Conservation (phyloP, 768 basidiomycete genomes). For the Mycena polygramma region DNA sequence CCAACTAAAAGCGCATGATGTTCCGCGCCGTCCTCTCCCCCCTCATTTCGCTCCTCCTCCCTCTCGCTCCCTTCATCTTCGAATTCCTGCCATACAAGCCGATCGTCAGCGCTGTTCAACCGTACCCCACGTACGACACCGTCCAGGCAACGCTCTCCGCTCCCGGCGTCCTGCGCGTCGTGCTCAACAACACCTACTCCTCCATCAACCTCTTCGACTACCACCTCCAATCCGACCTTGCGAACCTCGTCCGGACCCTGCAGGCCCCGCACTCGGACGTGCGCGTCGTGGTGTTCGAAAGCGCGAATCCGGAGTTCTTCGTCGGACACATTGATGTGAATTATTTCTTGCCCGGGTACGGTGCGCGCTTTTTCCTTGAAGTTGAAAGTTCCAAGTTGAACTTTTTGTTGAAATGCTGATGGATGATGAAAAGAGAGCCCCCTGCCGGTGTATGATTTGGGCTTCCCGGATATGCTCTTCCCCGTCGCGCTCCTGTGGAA, state of each 20-base stretch:
- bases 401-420: not conserved
- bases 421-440: not conserved
- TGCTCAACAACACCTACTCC: not conserved
- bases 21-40: no score
- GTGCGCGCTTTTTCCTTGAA: not conserved
- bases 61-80: conserved; percentile 9
- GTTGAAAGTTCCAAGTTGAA: not conserved
- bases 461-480: conserved; percentile 7
- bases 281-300: not conserved
- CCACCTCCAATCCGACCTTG: not conserved
- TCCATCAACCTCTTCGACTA: not conserved
- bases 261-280: not conserved
- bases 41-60: conserved; percentile 1
- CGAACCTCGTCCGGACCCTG: not conserved
- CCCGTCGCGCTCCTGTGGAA: conserved; percentile 15
- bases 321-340: not conserved
- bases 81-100: no score
- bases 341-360: not conserved
- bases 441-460: conserved; percentile 3
- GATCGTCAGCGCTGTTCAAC: no score
- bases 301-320: not conserved
- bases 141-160: not conserved
- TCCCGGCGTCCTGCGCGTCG: not conserved
- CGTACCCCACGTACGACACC: not conserved
- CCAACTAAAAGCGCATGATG: no score